Conservation (phyloP, 2,329 filamentous ascomycete species). For the Thielaviopsis ethacetica region DNA sequence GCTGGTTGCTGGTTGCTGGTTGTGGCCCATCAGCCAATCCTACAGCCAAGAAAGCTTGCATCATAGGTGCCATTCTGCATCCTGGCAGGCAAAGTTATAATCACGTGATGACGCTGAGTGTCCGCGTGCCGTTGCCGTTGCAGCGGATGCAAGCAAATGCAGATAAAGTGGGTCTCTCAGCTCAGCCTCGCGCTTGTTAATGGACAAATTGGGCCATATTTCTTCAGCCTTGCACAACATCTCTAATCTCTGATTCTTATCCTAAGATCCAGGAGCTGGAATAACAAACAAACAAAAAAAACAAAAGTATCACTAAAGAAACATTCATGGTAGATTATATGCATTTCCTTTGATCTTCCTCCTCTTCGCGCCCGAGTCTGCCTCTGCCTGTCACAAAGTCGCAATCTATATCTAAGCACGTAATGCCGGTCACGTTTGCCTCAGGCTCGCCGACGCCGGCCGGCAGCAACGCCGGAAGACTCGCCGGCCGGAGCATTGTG, state of each 20-base stretch:
- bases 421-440: background rate
- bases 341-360: background rate
- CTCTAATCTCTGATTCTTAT: background rate
- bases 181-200: background rate
- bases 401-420: background rate
- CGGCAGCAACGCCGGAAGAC: background rate
- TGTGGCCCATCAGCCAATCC: too few relatives aligned
- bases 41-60: too few relatives aligned
- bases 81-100: too few relatives aligned
- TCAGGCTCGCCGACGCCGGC: background rate
- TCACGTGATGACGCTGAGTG: background rate
- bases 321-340: background rate
- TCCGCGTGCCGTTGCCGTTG: background rate
- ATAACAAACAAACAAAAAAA: background rate
- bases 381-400: background rate
- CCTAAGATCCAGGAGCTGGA: background rate
- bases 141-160: background rate
- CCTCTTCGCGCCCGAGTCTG: background rate
- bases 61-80: too few relatives aligned
- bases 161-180: background rate
- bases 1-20: too few relatives aligned
- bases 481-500: background rate
- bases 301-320: background rate
- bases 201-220: background rate
- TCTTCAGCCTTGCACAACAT: background rate